Base-by-base conservation (phyloP, 805 yeast species). In the Candida dajiaensis region DNA sequence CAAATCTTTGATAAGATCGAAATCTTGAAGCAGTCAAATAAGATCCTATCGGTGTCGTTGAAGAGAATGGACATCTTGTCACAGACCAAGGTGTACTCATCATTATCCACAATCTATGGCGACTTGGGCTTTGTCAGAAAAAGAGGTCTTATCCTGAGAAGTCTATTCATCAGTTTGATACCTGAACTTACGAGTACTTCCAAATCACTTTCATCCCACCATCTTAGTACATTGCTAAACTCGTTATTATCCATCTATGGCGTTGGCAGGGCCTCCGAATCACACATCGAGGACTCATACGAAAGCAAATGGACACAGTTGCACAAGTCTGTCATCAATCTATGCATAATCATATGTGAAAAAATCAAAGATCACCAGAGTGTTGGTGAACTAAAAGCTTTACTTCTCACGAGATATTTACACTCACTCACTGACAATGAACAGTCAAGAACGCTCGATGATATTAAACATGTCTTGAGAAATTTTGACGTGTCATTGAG, bases 121-220 rank as follows among this genome's bases (percentile, higher is more conserved):
- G 76, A 74, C 26, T 68, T 89, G 41, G 80, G 81, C 1, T 72
- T 85, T 57, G 46, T 59, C 11, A 71, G 97, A 50, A 90, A 89
- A 55, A 73, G 80, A 52, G 79, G 86, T 0, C 80, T 90, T 50
- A 73, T 85, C 35, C 63, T 89, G 4, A 74, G 89, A 40, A 76
- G 80, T n/a, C 64, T 89, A 26, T 64, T 90, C 22, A 73, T 76
- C 7, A 66, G 78, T 2, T 56, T 82, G 11, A 58, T 71, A 3
- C 75, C 82, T 0, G 68, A 71, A 26, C 48, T 73, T 11, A 48
- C 50, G 16, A 44, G 29, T 10, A 6, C 41, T 10, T 7, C 20
- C 26, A 11, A n/a, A 26, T 18, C 6, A 15, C 22, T 20, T 33
- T 26, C 42, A 29, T 18, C 61, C 39, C 52, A 61, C 4, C 67